These are phyloP conservation scores for Gossypium mustelinum DNA, from an alignment of 345 rosid genomes.

Conservation along the genomic window DNA sequence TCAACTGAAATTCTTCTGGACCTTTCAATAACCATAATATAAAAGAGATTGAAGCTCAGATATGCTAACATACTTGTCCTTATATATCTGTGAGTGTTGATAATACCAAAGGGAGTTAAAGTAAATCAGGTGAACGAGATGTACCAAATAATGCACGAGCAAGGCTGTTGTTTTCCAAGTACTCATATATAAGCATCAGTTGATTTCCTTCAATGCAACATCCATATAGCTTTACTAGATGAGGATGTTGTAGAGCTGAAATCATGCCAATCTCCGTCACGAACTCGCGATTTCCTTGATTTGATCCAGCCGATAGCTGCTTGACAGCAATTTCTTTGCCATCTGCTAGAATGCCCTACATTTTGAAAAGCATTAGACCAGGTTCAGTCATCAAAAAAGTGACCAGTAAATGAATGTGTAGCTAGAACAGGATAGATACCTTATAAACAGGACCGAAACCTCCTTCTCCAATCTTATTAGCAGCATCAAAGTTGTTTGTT, in stretches of 20 bases:
- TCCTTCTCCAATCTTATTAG: constrained; percentile 49
- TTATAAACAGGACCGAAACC: constrained; percentile 63
- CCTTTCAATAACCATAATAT: constrained; percentile 12
- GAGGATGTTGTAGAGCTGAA: constrained; percentile 3
- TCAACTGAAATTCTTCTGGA: constrained; percentile 16
- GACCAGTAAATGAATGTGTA: background rate
- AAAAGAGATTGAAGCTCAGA: background rate
- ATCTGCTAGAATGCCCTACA: constrained; percentile 46
- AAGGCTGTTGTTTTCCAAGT: constrained; percentile 8
- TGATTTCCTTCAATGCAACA: constrained; percentile 48
- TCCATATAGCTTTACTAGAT: constrained; percentile 50
- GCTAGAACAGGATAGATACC: constrained; percentile 29
- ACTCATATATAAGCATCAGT: background rate
- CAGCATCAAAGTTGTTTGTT: constrained; percentile 25
- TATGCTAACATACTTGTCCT: background rate
- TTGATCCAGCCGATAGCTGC: constrained; percentile 39
- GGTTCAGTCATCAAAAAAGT: background rate
- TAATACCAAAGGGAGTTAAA: background rate
- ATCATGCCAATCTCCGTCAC: constrained; percentile 5
- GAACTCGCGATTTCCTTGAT: constrained; percentile 3
- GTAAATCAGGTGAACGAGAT: background rate
- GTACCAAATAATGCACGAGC: constrained; percentile 28
- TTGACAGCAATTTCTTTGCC: constrained; percentile 53
- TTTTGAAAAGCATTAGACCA: background rate
- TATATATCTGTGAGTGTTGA: too few relatives aligned